Evolutionary conservation across 495 filamentous ascomycete genomes (phyloP), one percentile per base, ranked within the genome.

Genomic region (Diplogelasinospora grovesii): DNA sequence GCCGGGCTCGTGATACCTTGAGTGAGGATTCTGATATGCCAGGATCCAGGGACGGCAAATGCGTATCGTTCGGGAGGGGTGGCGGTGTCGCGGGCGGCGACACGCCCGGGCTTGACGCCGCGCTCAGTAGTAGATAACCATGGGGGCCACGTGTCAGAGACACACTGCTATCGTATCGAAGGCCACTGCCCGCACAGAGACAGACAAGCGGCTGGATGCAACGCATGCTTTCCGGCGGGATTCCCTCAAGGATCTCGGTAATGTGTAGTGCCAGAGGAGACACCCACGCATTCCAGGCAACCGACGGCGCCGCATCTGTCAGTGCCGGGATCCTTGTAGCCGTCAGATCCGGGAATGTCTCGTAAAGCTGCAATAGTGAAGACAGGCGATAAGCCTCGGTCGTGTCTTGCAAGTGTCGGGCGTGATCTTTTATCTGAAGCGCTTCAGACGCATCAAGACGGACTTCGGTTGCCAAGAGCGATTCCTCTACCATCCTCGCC

Each of bases 161-260:
- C 10, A 49, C 39, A 26, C 57, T 54, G 36, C 26, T 43, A 21
- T 55, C 58, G 22, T 49, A 57, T 22, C 59, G 31, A n/a, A 61
- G 38, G 0, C 56, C 59, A 22, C 50, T 60, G 0, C 59, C 59
- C 8, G 59, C 56, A 22, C 56, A 61, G 10, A 61, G 53, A 41
- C 56, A 61, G 2, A 61, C 22, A 13, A 61, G 42, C 1, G 59
- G 59, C 20, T 61, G 59, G 22, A 61, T 61, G 32, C 59, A 60
- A 3, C 53, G 37, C 41, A 61, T 27, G 24, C 45, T 52, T 18
- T 29, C 38, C 1, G 45, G 14, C 0, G 59, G 53, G 0, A 61
- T 29, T 15, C 36, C 37, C 27, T 48, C 36, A 7, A 61, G 46
- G 4, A 61, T 38, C 8, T 47, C 40, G 2, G 45, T 39, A 28